Conservation (phyloP, 352 stramenopile genomes). For the Globisporangium lucens region DNA sequence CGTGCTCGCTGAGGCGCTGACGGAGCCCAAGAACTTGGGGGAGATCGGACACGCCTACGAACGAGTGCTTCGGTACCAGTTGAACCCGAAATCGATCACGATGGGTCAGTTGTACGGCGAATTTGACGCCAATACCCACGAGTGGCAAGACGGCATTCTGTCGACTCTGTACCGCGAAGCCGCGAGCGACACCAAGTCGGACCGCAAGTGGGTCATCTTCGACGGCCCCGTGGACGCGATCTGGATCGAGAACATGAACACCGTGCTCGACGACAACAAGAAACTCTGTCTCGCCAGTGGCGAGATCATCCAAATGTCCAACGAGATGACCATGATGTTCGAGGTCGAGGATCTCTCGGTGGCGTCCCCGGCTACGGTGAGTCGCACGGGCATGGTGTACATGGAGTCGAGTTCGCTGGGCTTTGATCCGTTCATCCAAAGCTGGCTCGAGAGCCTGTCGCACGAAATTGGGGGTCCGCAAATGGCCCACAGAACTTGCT, state of each 20-base stretch:
- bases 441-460: slow-evolving; percentile 81
- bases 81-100: slow-evolving; percentile 96
- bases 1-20: slow-evolving; percentile 86
- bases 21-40: slow-evolving; percentile 75
- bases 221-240: slow-evolving; percentile 94
- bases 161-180: slow-evolving; percentile 89
- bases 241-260: slow-evolving; percentile 99
- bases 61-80: slow-evolving; percentile 77
- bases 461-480: slow-evolving; percentile 48
- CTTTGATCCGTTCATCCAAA: slow-evolving; percentile 87
- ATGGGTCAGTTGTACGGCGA: slow-evolving; percentile 96
- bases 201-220: slow-evolving; percentile 95
- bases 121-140: slow-evolving; percentile 94
- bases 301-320: slow-evolving; percentile 94
- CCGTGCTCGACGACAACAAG: slow-evolving; percentile 96
- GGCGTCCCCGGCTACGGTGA: slow-evolving; percentile 92
- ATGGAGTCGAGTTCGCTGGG: slow-evolving; percentile 93
- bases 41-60: slow-evolving; percentile 84
- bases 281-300: slow-evolving; percentile 93
- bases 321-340: slow-evolving; percentile 97
- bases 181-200: slow-evolving; percentile 80
- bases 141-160: slow-evolving; percentile 94
- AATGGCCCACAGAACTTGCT: slow-evolving; percentile 37
- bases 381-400: slow-evolving; percentile 94
- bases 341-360: slow-evolving; percentile 94